Conservation (phyloP, 1,284 basidiomycete genomes). For the Heterobasidion parviporum region DNA sequence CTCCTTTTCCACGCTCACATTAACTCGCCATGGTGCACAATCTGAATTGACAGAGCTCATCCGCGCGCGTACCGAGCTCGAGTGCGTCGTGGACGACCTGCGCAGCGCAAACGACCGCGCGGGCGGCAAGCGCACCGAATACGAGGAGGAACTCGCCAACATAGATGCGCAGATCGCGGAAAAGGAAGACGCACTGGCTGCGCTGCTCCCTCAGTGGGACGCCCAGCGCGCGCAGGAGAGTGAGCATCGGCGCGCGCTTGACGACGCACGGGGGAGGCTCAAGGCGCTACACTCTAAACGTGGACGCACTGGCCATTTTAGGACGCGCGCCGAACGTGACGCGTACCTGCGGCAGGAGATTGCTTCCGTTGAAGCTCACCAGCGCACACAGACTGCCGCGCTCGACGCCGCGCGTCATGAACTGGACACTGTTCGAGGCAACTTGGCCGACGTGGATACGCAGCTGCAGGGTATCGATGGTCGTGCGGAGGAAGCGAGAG, state of each 20-base stretch:
- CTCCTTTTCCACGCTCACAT: slow-evolving; percentile 56
- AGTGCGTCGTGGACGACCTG: slow-evolving; percentile 80
- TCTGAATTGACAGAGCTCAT: slow-evolving; percentile 76
- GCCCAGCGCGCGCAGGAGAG: slow-evolving; percentile 46
- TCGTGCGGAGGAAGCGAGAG: slow-evolving; percentile 74
- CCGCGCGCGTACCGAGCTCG: slow-evolving; percentile 70
- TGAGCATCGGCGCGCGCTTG: slow-evolving; percentile 64
- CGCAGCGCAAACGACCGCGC: slow-evolving; percentile 51
- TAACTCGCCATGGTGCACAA: slow-evolving; percentile 67
- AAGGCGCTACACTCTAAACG: slow-evolving; percentile 80
- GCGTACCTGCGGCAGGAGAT: slow-evolving; percentile 71
- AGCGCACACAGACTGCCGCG: slow-evolving; percentile 39
- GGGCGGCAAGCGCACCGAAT: slow-evolving; percentile 55
- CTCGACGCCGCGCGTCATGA: slow-evolving; percentile 38
- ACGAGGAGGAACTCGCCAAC: slow-evolving; percentile 58
- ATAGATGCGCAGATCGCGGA: slow-evolving; percentile 54
- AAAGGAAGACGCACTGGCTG: slow-evolving; percentile 56
- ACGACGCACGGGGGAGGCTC: slow-evolving; percentile 64
- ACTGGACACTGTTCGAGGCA: slow-evolving; percentile 32
- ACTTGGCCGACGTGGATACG: slow-evolving; percentile 49
- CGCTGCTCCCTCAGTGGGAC: slow-evolving; percentile 63
- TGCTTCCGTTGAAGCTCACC: slow-evolving; percentile 53
- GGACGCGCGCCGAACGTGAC: slow-evolving; percentile 79
- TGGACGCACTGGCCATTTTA: slow-evolving; percentile 79
- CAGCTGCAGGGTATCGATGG: slow-evolving; percentile 55